Evolutionary conservation across 2,329 filamentous ascomycete genomes (phyloP).

Genomic region (Eutypella sp.): DNA sequence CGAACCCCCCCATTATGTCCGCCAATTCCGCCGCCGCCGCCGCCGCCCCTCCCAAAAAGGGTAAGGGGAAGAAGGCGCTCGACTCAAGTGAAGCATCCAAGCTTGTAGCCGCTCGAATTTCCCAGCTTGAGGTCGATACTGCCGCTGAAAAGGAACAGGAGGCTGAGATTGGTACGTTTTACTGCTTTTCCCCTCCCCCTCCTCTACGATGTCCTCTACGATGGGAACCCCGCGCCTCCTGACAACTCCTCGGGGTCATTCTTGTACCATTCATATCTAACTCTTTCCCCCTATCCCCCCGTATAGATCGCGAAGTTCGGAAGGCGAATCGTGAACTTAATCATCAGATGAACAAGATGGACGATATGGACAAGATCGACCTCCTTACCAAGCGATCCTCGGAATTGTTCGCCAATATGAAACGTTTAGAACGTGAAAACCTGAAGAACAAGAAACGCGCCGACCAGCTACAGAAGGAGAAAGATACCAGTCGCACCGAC

Average conservation of each 20-base stretch:
- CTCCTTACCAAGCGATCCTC: conserved; percentile 86
- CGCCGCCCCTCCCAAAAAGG: too few relatives aligned
- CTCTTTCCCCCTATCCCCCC: conserved; percentile 1
- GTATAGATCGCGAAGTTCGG: conserved; percentile 31
- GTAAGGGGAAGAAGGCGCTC: conserved; percentile 76
- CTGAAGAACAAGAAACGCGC: conserved; percentile 93
- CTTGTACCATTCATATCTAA: too few relatives aligned
- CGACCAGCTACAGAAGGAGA: conserved; percentile 93
- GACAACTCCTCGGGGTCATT: too few relatives aligned
- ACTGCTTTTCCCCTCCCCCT: conserved; percentile 5
- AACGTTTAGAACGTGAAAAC: conserved; percentile 88
- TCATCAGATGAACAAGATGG: conserved; percentile 85
- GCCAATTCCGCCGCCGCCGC: conserved; percentile 46
- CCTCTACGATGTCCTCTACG: neutral
- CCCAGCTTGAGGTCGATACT: conserved; percentile 88
- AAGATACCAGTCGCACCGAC: conserved; percentile 83
- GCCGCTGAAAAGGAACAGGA: conserved; percentile 94
- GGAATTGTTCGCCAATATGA: conserved; percentile 90
- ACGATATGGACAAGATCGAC: conserved; percentile 86
- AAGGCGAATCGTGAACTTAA: conserved; percentile 89
- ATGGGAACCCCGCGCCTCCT: too few relatives aligned
- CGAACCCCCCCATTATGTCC: conserved; percentile 41
- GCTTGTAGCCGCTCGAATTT: conserved; percentile 86
- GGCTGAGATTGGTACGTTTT: conserved; percentile 81
- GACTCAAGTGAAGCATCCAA: conserved; percentile 89